These are phyloP conservation scores for Debaryomyces fabryi DNA, from an alignment of 1,139 yeast species.

Conservation along the genomic window DNA sequence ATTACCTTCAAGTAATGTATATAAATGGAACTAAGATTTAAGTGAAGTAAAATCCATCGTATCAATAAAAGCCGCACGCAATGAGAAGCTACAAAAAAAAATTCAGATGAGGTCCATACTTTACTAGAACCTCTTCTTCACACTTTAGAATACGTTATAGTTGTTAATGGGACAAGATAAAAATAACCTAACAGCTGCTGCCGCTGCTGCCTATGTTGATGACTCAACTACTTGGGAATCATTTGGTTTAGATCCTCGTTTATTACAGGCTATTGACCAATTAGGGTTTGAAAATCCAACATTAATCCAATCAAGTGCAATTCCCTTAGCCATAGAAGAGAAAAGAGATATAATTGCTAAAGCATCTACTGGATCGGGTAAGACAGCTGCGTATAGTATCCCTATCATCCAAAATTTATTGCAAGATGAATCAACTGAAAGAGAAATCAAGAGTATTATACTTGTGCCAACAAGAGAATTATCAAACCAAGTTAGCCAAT, in stretches of 20 bases:
- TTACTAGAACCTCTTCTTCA: not conserved
- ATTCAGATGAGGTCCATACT: conserved; percentile 10
- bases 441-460: conserved; percentile 55
- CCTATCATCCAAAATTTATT: conserved; percentile 77
- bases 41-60: not conserved
- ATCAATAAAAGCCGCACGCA: conserved; percentile 6
- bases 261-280: conserved; percentile 80
- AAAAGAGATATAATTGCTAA: conserved; percentile 85
- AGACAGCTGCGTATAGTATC: conserved; percentile 80
- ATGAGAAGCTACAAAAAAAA: conserved; percentile 7
- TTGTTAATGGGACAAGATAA: conserved; percentile 10
- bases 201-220: conserved; percentile 68
- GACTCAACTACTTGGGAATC: conserved; percentile 71
- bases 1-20: not conserved
- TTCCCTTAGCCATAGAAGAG: conserved; percentile 86
- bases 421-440: conserved; percentile 26
- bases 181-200: conserved; percentile 29
- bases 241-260: conserved; percentile 75
- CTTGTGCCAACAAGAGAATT: conserved; percentile 87
- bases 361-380: conserved; percentile 91
- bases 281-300: conserved; percentile 87
- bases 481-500: conserved; percentile 78
- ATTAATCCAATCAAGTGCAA: conserved; percentile 86
- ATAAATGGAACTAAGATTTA: not conserved
- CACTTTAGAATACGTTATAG: not conserved